These are phyloP conservation scores for Zarea fungicola DNA, from an alignment of 2,329 filamentous ascomycete genomes.

Conservation along the genomic window DNA sequence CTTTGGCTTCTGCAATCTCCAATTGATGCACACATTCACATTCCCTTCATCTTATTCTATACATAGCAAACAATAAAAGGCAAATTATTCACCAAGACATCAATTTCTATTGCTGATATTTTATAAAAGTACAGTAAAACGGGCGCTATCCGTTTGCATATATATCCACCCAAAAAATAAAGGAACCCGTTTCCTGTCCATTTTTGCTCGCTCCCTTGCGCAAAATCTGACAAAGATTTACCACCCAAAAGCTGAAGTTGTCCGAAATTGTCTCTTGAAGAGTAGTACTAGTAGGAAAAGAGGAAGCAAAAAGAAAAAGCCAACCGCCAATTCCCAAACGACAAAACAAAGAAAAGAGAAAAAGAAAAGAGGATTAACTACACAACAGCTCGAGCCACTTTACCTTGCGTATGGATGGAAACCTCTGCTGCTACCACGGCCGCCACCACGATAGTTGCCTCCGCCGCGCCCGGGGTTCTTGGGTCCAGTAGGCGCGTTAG, in stretches of 20 bases:
- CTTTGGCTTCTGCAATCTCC: background rate
- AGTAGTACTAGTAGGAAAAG: background rate
- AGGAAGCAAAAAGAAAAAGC: background rate
- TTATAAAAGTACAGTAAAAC: no score
- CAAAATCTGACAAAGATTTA: no score
- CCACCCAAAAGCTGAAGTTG: no score
- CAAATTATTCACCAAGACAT: no score
- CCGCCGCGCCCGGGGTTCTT: slow-evolving; percentile 84
- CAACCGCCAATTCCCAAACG: background rate
- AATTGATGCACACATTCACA: background rate
- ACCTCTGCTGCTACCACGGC: slow-evolving; percentile 67
- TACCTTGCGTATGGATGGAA: slow-evolving; percentile 68
- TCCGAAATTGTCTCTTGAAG: background rate
- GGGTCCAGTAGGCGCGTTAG: slow-evolving; percentile 78
- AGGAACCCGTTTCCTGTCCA: no score
- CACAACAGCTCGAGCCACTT: no score
- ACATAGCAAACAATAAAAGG: no score
- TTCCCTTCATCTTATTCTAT: no score
- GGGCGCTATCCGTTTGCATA: no score
- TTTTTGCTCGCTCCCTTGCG: no score
- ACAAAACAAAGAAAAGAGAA: background rate
- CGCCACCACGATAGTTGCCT: slow-evolving; percentile 89
- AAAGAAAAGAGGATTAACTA: background rate
- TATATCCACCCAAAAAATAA: no score
- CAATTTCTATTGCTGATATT: no score